Percentiles rank a stretch among this genome's conserved stretches.
Conservation (phyloP, 495 filamentous ascomycete species). For the Tuber magnatum region DNA sequence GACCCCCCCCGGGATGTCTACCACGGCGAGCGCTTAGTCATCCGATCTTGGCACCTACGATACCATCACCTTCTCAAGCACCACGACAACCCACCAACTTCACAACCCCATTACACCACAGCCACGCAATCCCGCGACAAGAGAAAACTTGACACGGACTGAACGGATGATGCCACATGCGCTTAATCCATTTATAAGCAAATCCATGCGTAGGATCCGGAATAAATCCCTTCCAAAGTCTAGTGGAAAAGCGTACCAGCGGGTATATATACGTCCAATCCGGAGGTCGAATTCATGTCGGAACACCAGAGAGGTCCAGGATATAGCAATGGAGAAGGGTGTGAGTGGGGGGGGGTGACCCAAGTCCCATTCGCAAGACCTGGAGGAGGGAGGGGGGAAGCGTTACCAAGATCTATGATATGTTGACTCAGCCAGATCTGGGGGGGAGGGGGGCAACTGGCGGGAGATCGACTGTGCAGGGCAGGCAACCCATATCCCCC, state of each 20-base stretch:
- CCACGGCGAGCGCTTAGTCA: not conserved
- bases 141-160: not conserved
- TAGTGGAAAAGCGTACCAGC: not conserved
- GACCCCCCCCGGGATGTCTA: no score
- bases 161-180: not conserved
- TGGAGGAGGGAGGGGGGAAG: not conserved
- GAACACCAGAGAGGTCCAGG: not conserved
- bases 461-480: not conserved
- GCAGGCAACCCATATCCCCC: not conserved
- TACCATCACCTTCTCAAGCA: not conserved
- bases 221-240: not conserved
- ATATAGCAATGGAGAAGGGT: not conserved
- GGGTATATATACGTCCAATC: not conserved
- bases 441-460: not conserved
- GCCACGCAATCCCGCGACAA: not conserved
- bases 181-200: not conserved
- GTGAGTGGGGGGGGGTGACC: not conserved
- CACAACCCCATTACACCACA: not conserved
- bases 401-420: not conserved
- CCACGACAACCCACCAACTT: not conserved
- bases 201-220: not conserved
- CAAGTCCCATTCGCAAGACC: not conserved
- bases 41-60: not conserved
- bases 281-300: not conserved
- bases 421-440: not conserved